phyloP scores from a whole-genome alignment of 73 alveolate species.

The Uronychia setigera region DNA sequence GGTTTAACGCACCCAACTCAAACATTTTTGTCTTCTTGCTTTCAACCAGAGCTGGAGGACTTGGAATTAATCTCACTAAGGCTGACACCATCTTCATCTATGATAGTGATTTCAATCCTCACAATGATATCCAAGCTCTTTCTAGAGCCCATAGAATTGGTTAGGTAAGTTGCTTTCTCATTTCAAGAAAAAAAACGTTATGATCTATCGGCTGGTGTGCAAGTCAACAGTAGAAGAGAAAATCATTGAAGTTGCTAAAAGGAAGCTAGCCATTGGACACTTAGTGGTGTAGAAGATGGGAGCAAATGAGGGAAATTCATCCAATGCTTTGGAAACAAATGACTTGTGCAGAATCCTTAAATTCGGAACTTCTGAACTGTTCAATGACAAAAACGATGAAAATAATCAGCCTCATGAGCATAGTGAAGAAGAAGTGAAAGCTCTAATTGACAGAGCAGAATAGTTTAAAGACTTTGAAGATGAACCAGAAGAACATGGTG shows the following conservation, averaged over 20 bases:
- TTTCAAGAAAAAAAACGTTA: conserved; percentile 56
- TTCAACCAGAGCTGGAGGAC: conserved; percentile 57
- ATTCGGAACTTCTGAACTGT: conserved; percentile 66
- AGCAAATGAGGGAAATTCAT: background rate
- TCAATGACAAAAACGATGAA: conserved; percentile 55
- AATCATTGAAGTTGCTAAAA: conserved; percentile 69
- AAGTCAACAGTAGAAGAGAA: conserved; percentile 76
- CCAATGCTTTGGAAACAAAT: conserved; percentile 12
- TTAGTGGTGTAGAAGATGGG: conserved; percentile 23
- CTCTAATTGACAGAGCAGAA: conserved; percentile 49
- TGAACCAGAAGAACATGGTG: too few species aligned
- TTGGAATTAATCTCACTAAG: conserved; percentile 74
- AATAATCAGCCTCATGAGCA: conserved; percentile 37
- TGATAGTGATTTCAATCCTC: conserved; percentile 82
- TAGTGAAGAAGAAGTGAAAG: conserved; percentile 61
- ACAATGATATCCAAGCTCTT: conserved; percentile 76
- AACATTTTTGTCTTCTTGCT: conserved; percentile 34
- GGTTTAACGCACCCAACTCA: conserved; percentile 27
- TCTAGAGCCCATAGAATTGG: conserved; percentile 83
- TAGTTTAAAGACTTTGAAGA: conserved; percentile 46
- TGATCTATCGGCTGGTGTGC: conserved; percentile 70
- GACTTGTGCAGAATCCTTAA: conserved; percentile 62
- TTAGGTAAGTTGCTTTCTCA: background rate
- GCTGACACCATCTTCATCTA: conserved; percentile 78
- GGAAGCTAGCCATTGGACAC: conserved; percentile 62